phyloP scores from a whole-genome alignment of 495 filamentous ascomycete species.

The Halenospora varia region DNA sequence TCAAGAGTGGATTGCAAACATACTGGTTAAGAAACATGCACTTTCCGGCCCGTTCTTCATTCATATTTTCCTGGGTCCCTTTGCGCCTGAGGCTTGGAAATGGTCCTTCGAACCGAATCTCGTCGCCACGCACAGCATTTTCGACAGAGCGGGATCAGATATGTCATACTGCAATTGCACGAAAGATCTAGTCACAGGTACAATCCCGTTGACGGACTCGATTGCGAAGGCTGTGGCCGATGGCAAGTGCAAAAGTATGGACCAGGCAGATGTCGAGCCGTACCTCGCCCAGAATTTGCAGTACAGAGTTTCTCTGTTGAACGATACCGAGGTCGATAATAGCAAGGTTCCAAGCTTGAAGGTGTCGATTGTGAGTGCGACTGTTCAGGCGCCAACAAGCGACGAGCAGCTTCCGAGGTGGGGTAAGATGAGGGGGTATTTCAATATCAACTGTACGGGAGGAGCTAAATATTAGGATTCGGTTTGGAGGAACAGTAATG shows the following conservation, averaged over 20 bases:
- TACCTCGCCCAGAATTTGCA: constrained; percentile 45
- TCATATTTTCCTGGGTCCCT: constrained; percentile 55
- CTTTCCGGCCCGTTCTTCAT: constrained; percentile 51
- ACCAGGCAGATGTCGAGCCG: constrained; percentile 35
- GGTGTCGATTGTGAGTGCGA: constrained; percentile 38
- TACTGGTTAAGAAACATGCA: constrained; percentile 50
- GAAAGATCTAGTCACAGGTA: constrained; percentile 38
- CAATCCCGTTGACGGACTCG: constrained; percentile 52
- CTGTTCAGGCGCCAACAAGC: constrained; percentile 31
- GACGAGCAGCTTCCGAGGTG: constrained; percentile 40
- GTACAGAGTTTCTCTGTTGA: constrained; percentile 30
- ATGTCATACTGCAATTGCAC: constrained; percentile 7
- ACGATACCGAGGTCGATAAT: constrained; percentile 23
- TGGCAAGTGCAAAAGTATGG: constrained; percentile 39
- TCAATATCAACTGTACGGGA: no score
- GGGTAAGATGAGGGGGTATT: constrained; percentile 25
- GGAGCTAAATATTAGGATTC: no score
- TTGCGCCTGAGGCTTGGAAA: constrained; percentile 30
- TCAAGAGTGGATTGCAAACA: constrained; percentile 58
- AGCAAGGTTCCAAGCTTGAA: constrained; percentile 24
- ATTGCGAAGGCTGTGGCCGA: constrained; percentile 38
- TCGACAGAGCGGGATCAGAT: constrained; percentile 27
- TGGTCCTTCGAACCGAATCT: constrained; percentile 44
- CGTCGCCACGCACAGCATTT: constrained; percentile 53
- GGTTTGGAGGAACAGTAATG: no score